Base-by-base conservation (phyloP, 1,284 basidiomycete species). In the Hemileia vastatrix region DNA sequence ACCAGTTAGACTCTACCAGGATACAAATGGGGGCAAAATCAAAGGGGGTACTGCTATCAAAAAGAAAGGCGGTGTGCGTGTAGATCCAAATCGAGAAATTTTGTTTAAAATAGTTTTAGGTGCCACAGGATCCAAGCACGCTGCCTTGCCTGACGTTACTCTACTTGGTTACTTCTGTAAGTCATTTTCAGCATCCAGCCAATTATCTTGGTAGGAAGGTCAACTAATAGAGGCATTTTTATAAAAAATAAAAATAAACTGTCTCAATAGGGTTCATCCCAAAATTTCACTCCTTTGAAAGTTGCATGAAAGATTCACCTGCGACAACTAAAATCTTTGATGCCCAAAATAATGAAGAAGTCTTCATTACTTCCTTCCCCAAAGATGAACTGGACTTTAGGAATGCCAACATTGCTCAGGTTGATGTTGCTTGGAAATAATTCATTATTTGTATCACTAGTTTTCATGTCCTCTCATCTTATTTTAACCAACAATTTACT, bases 81-180 rank as follows among this genome's bases (percentile, higher is more conserved):
- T 55, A 9, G 40, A 55, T 21, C 11, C 54, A 13, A 44, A 24
- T 9, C 33, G 54, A 11, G 54, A 55, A 21, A 45, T 55, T 24
- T 31, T 44, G 9, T 45, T 27, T 13, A 55, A 31, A 24, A 44
- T 55, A 11, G 33, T 55, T 11, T 8, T 55, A 8, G 54, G 54
- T 1, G 43, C 54, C 5, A 55, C 54, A 15, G 54, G 54, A 24
- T 23, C 19, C 4, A 55, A 55, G 6, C 54, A 55, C 13, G 54
- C 54, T 24, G 21, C 54, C 1, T 31, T 40, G 18, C 23, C 54
- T 23, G 54, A 55, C 27, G 40, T 44, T 11, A 45, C 44, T 3
- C 36, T 45, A 6, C 13, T 55, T 4, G 54, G 54, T 8, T 55
- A 55, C 19, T 21, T 55, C 13, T 55, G 54, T 55, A 6, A 19